Base-by-base conservation (phyloP, 768 basidiomycete species). In the Mycena chlorophos region DNA sequence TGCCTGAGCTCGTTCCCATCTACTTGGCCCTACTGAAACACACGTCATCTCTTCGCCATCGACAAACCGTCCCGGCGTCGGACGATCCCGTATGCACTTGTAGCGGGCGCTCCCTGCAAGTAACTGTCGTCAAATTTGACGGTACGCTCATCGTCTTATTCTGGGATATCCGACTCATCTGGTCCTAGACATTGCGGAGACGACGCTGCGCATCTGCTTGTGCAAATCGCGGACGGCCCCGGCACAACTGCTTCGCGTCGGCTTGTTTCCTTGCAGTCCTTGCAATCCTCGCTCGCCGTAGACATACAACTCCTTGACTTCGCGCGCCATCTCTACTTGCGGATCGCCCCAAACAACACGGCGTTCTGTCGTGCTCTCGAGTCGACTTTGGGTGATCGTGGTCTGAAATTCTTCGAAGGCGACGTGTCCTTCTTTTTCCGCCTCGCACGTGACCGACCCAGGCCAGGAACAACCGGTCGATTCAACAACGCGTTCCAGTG, bases 251-350 rank as follows among this genome's bases (percentile, higher is more conserved):
- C 47, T 73, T 3, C 25, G 46, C 31, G 29, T n/a, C 2, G 68
- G 65, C 0, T 57, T 65, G 19, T 71, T 73, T 49, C 64, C 71
- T 16, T 68, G 64, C 34, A 58, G 69, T 6, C 73, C 72, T 0
- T 17, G 63, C 3, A 52, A 46, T 0, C 73, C 73, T 6, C 66
- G 12, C 55, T 75, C 2, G 73, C 69, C 12, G 66, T 75, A 1
- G 68, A 72, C 50, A 30, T 74, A 14, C 56, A 55, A 30, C 56
- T 73, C 29, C 51, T 74, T 8, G 62, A 68, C 30, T 71, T 74
- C 51, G 66, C 66, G 0, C 22, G 45, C 25, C 34, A 58, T 4
- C 55, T 73, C 0, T 73, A 69, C 54, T 38, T 69, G 28, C 52
- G 46, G 19, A 54, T 65, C 5, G 54, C 68, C 8, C 71, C 66